phyloP scores from a whole-genome alignment of 148 eudicot genomes.

The Agrostemma githago region DNA sequence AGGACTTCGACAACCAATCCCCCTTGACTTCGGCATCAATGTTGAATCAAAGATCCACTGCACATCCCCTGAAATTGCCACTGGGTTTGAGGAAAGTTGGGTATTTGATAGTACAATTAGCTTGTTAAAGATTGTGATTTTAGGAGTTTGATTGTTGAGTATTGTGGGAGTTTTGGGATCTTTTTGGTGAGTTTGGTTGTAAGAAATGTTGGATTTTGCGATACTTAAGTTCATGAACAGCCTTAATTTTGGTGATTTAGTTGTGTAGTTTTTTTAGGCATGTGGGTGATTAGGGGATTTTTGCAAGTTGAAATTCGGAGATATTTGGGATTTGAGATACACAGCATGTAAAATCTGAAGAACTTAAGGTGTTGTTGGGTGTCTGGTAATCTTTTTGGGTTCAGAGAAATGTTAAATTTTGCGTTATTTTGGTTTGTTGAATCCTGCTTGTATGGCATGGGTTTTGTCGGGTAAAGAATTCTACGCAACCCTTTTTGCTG shows the following conservation, averaged over 20 bases:
- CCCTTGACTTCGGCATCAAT: no score
- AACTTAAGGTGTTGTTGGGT: neutral
- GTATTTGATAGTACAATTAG: neutral
- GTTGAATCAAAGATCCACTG: no score
- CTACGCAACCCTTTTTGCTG: no score
- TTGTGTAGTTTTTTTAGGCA: neutral
- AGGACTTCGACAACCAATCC: no score
- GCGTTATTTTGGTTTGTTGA: neutral
- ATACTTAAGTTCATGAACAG: neutral
- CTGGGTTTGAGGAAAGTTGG: no score
- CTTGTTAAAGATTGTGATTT: neutral
- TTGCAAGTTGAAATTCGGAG: slow-evolving; percentile 1
- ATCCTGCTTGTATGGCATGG: neutral
- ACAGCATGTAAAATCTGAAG: neutral
- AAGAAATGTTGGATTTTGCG: neutral
- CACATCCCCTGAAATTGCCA: no score
- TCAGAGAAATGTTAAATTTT: neutral
- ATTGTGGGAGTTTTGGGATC: neutral
- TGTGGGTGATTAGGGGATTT: neutral
- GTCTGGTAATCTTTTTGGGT: neutral
- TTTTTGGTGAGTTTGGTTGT: neutral
- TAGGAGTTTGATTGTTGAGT: neutral
- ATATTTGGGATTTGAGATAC: neutral
- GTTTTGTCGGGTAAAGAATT: neutral
- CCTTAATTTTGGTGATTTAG: neutral